phyloP scores from a whole-genome alignment of 148 eudicot species.

The Simmondsia chinensis region DNA sequence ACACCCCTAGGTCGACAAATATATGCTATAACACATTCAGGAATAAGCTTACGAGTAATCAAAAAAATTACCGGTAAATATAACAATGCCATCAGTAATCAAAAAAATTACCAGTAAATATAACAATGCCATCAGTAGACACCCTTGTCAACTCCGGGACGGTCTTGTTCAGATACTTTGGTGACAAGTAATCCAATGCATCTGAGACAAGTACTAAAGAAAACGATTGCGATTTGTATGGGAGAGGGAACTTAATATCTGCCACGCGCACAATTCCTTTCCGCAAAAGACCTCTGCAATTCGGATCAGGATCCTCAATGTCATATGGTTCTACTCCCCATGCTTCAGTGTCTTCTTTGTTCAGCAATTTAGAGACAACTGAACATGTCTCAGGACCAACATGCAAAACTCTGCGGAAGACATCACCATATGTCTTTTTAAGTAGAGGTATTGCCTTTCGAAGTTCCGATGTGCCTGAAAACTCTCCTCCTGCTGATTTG shows the following conservation, averaged over 20 bases:
- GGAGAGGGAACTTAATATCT: slow-evolving; percentile 92
- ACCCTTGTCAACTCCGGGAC: slow-evolving; percentile 88
- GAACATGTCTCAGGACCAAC: slow-evolving; percentile 95
- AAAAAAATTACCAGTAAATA: slow-evolving; percentile 62
- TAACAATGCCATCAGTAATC: slow-evolving; percentile 20
- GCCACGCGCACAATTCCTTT: slow-evolving; percentile 90
- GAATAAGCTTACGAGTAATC: neutral
- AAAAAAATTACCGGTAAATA: slow-evolving; percentile 61
- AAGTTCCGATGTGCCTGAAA: slow-evolving; percentile 65
- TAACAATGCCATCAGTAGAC: slow-evolving; percentile 65
- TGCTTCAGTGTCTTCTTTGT: slow-evolving; percentile 85
- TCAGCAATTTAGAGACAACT: slow-evolving; percentile 57
- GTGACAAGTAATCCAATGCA: slow-evolving; percentile 84
- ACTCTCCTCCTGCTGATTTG: slow-evolving; percentile 42
- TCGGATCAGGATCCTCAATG: slow-evolving; percentile 64
- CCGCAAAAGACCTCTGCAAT: slow-evolving; percentile 70
- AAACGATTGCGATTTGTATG: slow-evolving; percentile 73
- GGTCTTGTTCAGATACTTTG: slow-evolving; percentile 85
- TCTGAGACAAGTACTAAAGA: slow-evolving; percentile 82
- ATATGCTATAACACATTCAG: neutral
- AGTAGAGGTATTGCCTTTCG: slow-evolving; percentile 53
- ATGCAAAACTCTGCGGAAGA: slow-evolving; percentile 82
- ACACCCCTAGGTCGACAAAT: too few species aligned
- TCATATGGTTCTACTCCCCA: slow-evolving; percentile 99
- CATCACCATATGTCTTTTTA: slow-evolving; percentile 75